Base-by-base conservation (phyloP, 2,329 filamentous ascomycete genomes). In the Colletotrichum lini region DNA sequence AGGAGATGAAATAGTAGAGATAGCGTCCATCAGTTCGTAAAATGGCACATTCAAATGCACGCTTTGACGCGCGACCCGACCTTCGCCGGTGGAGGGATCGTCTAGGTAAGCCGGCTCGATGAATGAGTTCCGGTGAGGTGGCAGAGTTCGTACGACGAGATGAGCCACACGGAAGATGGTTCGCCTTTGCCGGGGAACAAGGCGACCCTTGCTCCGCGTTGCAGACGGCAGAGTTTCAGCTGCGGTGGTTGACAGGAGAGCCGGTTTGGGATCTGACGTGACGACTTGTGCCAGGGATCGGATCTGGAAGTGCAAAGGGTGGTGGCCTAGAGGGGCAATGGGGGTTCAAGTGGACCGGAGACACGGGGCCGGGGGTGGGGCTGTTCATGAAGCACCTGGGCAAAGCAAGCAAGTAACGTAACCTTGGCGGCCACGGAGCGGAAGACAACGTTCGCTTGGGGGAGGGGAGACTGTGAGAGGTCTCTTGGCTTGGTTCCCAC, bases 1-100 rank as follows among this genome's bases (percentile, higher is more conserved):
- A 49, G 70, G 26, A 54, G 66, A 57, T 60, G 60, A 70, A 70
- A 70, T 71, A 70, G 70, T 72, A 70, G 70, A 72, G 49, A 64
- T 72, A 69, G 65, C 66, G 67, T 60, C 52, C 60, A 71, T 65
- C 42, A 66, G 65, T 66, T 70, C 56, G 54, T 64, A 57, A 72
- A 72, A 72, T 66, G 61, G 56, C 63, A 70, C 49, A 58, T 56
- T 16, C 69, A 69, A 49, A 60, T 69, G 56, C 30, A 63, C 21
- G 30, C 23, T 35, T 23, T 45, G n/a, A 58, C 35, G 64, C 52
- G 44, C 58, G 67, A 52, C 18, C 12, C 18, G 23, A 42, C 53
- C 35, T 50, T 26, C 18, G 9, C 15, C 21, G 16, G 8, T 44
- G 16, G n/a, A 50, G 42, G 56, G 54, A 54, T 56, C 15, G 56